Evolutionary conservation across 768 basidiomycete genomes (phyloP).

Genomic region (Stropharia rugosoannulata): DNA sequence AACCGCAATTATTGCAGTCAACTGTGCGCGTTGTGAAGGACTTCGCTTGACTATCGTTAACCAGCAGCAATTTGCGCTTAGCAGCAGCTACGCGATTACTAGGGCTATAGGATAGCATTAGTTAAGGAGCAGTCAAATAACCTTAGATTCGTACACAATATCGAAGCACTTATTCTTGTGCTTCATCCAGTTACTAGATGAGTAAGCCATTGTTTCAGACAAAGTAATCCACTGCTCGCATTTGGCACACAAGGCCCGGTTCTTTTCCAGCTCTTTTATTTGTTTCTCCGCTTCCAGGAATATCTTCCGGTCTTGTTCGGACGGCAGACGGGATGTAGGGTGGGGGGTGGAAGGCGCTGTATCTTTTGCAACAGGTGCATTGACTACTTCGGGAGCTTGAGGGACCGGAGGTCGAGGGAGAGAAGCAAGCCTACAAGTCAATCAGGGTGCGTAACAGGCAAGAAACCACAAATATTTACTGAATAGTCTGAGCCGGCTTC

Average conservation of each 20-base stretch:
- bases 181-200: conserved; percentile 48
- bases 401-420: conserved; percentile 1
- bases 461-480: conserved; percentile 11
- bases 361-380: conserved; percentile 5
- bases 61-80: conserved; percentile 58
- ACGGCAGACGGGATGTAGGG: conserved; percentile 27
- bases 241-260: conserved; percentile 54
- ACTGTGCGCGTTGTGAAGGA: conserved; percentile 43
- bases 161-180: conserved; percentile 51
- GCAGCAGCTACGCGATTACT: conserved; percentile 59
- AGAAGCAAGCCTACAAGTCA: conserved; percentile 18
- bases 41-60: conserved; percentile 65
- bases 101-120: conserved; percentile 35
- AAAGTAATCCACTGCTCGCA: conserved; percentile 68
- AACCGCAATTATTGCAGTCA: conserved; percentile 51
- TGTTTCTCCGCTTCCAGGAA: conserved; percentile 53
- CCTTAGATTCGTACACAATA: conserved; percentile 32
- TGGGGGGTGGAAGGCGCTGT: conserved; percentile 11
- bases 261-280: conserved; percentile 46
- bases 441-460: background rate
- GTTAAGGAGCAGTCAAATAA: background rate
- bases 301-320: conserved; percentile 45
- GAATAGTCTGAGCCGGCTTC: conserved; percentile 24
- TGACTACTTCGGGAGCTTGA: conserved; percentile 1
- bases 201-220: conserved; percentile 39